Evolutionary conservation across 495 filamentous ascomycete species (phyloP).

Genomic region (Cercophora samala): DNA sequence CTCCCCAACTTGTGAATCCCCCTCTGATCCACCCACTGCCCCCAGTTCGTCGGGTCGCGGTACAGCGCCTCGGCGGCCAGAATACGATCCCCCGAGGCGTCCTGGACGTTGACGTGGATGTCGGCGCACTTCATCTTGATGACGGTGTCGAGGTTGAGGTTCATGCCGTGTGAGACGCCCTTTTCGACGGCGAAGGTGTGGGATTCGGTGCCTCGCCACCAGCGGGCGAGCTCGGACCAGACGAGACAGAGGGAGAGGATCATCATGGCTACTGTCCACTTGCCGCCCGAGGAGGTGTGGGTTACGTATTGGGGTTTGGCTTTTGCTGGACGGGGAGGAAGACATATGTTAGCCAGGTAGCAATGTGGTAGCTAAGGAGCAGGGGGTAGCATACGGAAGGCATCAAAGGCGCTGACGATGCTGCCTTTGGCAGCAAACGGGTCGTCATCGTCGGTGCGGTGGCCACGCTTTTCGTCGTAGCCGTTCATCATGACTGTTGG

Average conservation of each 20-base stretch:
- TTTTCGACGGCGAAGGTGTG: slow-evolving; percentile 95
- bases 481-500: slow-evolving; percentile 46
- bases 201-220: slow-evolving; percentile 76
- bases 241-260: slow-evolving; percentile 67
- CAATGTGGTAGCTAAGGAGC: background rate
- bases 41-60: slow-evolving; percentile 75
- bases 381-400: slow-evolving; percentile 72
- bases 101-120: slow-evolving; percentile 95
- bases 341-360: background rate
- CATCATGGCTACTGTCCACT: slow-evolving; percentile 85
- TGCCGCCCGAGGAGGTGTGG: slow-evolving; percentile 75
- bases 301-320: slow-evolving; percentile 89
- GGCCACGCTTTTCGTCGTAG: slow-evolving; percentile 50
- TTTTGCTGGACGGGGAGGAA: slow-evolving; percentile 62
- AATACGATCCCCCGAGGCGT: slow-evolving; percentile 87
- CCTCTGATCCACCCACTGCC: slow-evolving; percentile 70
- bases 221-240: slow-evolving; percentile 71
- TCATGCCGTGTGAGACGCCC: slow-evolving; percentile 77
- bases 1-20: slow-evolving; percentile 64
- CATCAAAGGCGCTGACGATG: slow-evolving; percentile 85
- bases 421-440: slow-evolving; percentile 70
- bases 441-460: slow-evolving; percentile 59
- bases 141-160: slow-evolving; percentile 94
- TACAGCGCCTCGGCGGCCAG: slow-evolving; percentile 72
- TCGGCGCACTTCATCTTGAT: slow-evolving; percentile 85